Base-by-base conservation (phyloP, 257 asterid species). In the Solanum ahanhuiri region DNA sequence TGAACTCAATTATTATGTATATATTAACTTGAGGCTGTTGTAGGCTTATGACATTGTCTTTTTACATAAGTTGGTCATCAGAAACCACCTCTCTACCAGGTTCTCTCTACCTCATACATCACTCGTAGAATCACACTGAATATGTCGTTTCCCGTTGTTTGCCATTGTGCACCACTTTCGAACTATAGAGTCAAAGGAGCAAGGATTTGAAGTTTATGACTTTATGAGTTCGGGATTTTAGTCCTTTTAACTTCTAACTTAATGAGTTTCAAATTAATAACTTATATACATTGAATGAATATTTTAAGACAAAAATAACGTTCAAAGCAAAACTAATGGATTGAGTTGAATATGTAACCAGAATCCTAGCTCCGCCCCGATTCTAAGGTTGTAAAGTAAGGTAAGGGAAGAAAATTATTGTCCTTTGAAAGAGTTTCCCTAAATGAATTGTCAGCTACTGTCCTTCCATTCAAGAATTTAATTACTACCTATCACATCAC, bases 401-500 rank as follows among this genome's bases (percentile, higher is more conserved):
- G 66, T 28, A 79, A 30, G 25, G 39, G 25, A 15, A 23, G 35
- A 76, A 18, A 86, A 73, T 86, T 34, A 25, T 75, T n/a, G 39
- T 70, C 83, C 82, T 37, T 20, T 45, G 23, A 70, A 67, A 66
- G 58, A 51, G 81, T 45, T 45, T 3, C 7, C 71, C 25, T 25
- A 79, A 72, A 75, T 35, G 54, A 30, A 33, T 35, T 14, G 86
- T 83, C 85, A 51, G 6, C 83, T 45, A 18, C 22, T 57, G 84
- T 67, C 89, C 15, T 71, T 41, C 81, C 28, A 33, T 58, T 87
- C 83, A 85, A 67, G 48, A 67, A 81, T 64, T 86, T 79, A 34
- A 71, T 71, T 71, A 57, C 82, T 58, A 73, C 88, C 30, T 63
- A 83, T 76, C 90, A 85, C 88, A 85, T 88, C 88, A 70, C 54